phyloP scores from a whole-genome alignment of 495 filamentous ascomycete genomes.

The Filosporella fistucella region DNA sequence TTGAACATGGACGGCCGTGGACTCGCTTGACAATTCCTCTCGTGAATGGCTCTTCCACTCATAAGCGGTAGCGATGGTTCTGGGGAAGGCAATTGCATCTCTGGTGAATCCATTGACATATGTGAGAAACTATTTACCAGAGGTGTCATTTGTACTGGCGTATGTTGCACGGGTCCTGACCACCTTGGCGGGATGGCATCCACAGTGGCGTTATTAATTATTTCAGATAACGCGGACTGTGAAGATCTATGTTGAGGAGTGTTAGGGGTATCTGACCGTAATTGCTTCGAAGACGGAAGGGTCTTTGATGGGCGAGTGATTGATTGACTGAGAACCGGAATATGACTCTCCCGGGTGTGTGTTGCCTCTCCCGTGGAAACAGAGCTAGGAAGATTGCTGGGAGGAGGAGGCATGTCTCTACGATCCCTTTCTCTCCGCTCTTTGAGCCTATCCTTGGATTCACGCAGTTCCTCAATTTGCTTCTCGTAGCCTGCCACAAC shows the following conservation, averaged over 20 bases:
- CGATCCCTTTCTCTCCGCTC: too few species aligned
- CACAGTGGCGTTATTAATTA: slow-evolving; percentile 15
- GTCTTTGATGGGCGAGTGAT: slow-evolving; percentile 12
- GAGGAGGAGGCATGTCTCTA: too few species aligned
- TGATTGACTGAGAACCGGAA: slow-evolving; percentile 13
- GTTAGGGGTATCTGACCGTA: slow-evolving; percentile 1
- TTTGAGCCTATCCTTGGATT: not conserved
- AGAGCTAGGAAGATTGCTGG: too few species aligned
- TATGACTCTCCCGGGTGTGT: slow-evolving; percentile 9
- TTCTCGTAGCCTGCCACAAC: slow-evolving; percentile 2
- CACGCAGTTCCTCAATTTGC: slow-evolving; percentile 15
- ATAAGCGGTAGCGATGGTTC: slow-evolving; percentile 11
- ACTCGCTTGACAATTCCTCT: slow-evolving; percentile 13
- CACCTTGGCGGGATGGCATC: slow-evolving; percentile 5
- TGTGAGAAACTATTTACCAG: slow-evolving; percentile 10
- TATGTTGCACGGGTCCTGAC: slow-evolving; percentile 13
- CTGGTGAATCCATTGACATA: slow-evolving; percentile 4
- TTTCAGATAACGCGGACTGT: slow-evolving; percentile 18
- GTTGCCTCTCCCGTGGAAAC: too few species aligned
- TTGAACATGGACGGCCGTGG: slow-evolving; percentile 24
- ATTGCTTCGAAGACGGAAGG: slow-evolving; percentile 2
- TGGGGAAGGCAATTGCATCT: slow-evolving; percentile 12
- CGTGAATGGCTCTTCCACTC: slow-evolving; percentile 5
- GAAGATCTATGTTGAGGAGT: not conserved
- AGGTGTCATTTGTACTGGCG: slow-evolving; percentile 7